These are phyloP conservation scores for Sporobolus alterniflorus DNA, from an alignment of 202 grass and related monocot species.

Conservation along the genomic window DNA sequence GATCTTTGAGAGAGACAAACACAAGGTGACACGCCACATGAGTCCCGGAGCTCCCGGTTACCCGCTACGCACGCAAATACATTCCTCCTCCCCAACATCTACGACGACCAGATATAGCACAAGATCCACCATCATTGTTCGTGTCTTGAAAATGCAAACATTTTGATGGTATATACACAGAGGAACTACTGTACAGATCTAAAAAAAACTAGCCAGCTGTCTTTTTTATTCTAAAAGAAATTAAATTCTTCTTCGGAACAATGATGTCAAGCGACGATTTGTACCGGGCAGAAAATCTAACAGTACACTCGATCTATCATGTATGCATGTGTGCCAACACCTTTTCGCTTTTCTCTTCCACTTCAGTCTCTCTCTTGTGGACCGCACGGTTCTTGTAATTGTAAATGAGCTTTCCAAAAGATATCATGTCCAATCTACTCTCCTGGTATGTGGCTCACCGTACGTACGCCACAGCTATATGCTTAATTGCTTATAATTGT, in stretches of 20 bases:
- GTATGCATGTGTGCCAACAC: neutral
- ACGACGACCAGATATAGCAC: too few species aligned
- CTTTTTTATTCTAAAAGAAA: neutral
- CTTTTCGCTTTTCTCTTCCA: constrained; percentile 10
- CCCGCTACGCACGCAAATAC: too few species aligned
- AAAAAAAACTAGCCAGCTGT: neutral
- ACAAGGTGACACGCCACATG: too few species aligned
- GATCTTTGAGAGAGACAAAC: too few species aligned
- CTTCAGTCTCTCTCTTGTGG: neutral
- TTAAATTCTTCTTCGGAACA: neutral
- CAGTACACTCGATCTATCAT: constrained; percentile 30
- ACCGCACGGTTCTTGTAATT: constrained; percentile 13
- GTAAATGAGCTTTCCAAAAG: constrained; percentile 40
- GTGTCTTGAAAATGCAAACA: constrained; percentile 4
- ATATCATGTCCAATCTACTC: constrained; percentile 41
- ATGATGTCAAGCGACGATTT: neutral
- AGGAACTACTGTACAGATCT: neutral
- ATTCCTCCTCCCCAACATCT: too few species aligned
- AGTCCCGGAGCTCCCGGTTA: too few species aligned
- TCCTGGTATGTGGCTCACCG: neutral
- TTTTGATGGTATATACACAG: neutral
- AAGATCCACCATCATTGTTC: constrained; percentile 5
- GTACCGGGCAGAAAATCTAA: constrained; percentile 14
- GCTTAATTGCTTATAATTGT: too few species aligned
- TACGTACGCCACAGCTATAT: neutral